Evolutionary conservation across 345 rosid species (phyloP).

Genomic region (Gossypium sturtianum): DNA sequence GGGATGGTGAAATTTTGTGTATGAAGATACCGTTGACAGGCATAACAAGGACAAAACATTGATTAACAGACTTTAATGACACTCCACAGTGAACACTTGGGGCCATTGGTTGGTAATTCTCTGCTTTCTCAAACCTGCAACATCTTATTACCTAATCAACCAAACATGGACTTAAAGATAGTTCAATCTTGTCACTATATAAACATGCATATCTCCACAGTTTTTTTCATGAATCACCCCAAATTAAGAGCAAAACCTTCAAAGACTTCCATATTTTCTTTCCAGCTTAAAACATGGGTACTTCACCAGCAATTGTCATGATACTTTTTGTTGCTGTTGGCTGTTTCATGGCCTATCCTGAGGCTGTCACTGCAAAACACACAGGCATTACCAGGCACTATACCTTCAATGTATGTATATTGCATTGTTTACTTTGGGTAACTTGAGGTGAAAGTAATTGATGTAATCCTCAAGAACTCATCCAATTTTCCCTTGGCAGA

Average conservation of each 20-base stretch:
- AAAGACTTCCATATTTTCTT: not conserved
- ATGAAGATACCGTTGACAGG: not conserved
- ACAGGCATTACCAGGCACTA: not conserved
- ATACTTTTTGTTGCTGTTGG: not conserved
- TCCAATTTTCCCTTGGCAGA: not conserved
- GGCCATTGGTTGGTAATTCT: constrained; percentile 26
- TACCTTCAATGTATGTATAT: not conserved
- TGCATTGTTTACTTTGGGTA: too few species aligned
- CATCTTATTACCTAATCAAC: constrained; percentile 19
- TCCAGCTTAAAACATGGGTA: constrained; percentile 8
- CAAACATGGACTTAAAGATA: not conserved
- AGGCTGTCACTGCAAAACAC: constrained; percentile 9
- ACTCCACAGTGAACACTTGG: constrained; percentile 33
- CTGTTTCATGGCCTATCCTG: constrained; percentile 25
- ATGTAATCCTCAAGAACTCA: not conserved
- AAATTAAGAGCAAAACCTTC: not conserved
- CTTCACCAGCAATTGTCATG: constrained; percentile 19
- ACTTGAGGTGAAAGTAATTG: too few species aligned
- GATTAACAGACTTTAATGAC: constrained; percentile 30
- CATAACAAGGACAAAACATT: constrained; percentile 9
- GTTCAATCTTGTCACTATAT: constrained; percentile 11
- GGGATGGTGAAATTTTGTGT: not conserved
- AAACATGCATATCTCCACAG: constrained; percentile 6
- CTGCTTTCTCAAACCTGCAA: constrained; percentile 12
- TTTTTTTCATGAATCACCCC: not conserved